Base-by-base conservation (phyloP, 352 stramenopile genomes). In the Phytophthora syringae region DNA sequence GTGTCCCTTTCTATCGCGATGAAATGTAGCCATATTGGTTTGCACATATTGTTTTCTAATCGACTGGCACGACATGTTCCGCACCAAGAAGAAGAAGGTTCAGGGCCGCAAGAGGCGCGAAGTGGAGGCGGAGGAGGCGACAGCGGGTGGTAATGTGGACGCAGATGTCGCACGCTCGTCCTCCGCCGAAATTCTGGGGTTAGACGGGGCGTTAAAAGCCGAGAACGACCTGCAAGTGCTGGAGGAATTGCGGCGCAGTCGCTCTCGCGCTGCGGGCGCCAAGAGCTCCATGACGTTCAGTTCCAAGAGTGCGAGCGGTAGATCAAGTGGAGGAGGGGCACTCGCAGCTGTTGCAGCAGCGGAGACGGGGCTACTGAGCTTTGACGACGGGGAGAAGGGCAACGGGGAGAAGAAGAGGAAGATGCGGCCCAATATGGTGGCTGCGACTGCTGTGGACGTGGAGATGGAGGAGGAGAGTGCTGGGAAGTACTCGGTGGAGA, bases 341-440 rank as follows among this genome's bases (percentile, higher is more conserved):
- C 11, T 55, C 15, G 20, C 3, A 16, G 16, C 11, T 30, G 34
- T 45, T 4, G 7, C 27, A 15, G 50, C 34, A 16, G 24, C 18
- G 18, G 43, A 67, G 22, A 58, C 50, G 42, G 67, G 70, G 15
- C 39, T 75, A 27, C 55, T 92, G 63, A 90, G 82, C 53, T 90
- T 92, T 64, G 76, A 80, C 48, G 72, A 85, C 42, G 56, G 51
- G n/a, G 59, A 71, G 37, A 21, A 34, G 11, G 67, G 80, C 5
- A 58, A 52, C 22, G 66, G 36, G 27, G 47, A 49, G 9, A 82
- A 79, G 37, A 77, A 64, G 53, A 73, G 39, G 22, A 90, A 88
- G 52, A 93, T 93, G 40, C 74, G 80, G 24, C 82, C 83, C 15
- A 92, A 93, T 59, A 43, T 91, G 4, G 55, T 87, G 43, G 51